Evolutionary conservation across 163 green algal species (phyloP).

Genomic region (Chlorella variabilis): DNA sequence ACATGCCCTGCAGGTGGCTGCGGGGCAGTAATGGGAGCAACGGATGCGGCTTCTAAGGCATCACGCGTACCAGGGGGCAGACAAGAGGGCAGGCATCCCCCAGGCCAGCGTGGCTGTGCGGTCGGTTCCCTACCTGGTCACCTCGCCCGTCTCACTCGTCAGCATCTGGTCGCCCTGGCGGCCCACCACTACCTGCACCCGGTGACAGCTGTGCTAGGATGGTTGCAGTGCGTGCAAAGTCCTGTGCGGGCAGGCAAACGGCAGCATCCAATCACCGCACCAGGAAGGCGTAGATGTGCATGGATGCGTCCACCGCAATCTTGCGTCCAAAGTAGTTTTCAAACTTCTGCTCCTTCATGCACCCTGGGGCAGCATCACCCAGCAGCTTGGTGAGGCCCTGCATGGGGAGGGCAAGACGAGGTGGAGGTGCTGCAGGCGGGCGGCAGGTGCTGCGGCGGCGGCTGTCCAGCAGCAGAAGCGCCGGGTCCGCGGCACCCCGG

Average conservation of each 20-base stretch:
- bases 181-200: conserved; percentile 76
- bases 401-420: no score
- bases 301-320: conserved; percentile 96
- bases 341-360: conserved; percentile 87
- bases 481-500: no score
- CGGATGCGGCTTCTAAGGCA: no score
- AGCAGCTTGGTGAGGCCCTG: conserved; percentile 96
- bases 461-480: no score
- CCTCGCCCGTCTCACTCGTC: conserved; percentile 86
- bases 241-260: background rate
- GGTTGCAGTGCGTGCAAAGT: background rate
- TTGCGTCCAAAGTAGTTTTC: conserved; percentile 96
- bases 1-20: conserved; percentile 94
- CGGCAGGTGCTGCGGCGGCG: background rate
- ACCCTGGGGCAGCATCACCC: conserved; percentile 81
- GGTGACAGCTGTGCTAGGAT: background rate
- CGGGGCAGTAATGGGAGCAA: no score
- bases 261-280: conserved; percentile 50
- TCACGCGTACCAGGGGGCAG: no score
- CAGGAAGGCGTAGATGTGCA: conserved; percentile 99
- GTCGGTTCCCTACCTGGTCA: conserved; percentile 89
- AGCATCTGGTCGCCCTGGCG: conserved; percentile 83
- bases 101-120: no score
- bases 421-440: background rate
- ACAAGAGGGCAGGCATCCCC: no score